A percentile compares a stretch with the other conserved stretches of the same genome.
phyloP scores from a whole-genome alignment of 257 asterid species.

The Misopates orontium region DNA sequence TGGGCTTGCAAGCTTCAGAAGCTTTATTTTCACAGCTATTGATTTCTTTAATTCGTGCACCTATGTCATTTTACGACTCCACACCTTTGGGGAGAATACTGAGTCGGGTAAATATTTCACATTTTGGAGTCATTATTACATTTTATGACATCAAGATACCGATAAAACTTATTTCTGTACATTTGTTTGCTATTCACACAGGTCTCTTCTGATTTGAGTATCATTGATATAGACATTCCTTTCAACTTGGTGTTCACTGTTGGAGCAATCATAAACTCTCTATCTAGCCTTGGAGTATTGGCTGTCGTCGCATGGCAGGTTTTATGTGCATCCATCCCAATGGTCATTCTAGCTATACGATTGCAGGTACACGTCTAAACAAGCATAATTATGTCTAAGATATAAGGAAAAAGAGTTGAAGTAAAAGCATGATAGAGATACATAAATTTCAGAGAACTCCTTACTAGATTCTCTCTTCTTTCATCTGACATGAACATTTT shows the following conservation, averaged over 20 bases:
- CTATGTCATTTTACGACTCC: slow-evolving; percentile 53
- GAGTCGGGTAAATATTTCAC: slow-evolving; percentile 40
- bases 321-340: slow-evolving; percentile 70
- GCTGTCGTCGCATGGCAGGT: slow-evolving; percentile 93
- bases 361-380: slow-evolving; percentile 55
- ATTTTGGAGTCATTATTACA: slow-evolving; percentile 1
- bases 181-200: slow-evolving; percentile 30
- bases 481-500: neutral
- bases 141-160: neutral
- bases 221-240: slow-evolving; percentile 83
- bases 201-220: slow-evolving; percentile 90
- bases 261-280: slow-evolving; percentile 76
- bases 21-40: slow-evolving; percentile 38
- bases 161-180: slow-evolving; percentile 12
- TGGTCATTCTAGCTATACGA: slow-evolving; percentile 74
- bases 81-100: slow-evolving; percentile 58
- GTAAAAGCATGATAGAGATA: no score
- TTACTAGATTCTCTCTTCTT: no score
- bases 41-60: slow-evolving; percentile 48
- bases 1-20: slow-evolving; percentile 43
- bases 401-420: slow-evolving; percentile 9
- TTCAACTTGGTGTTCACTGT: slow-evolving; percentile 74
- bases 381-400: neutral
- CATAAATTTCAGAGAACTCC: no score
- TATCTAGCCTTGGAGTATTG: slow-evolving; percentile 62